These are phyloP conservation scores for Anthracocystis walkeri DNA, from an alignment of 1,284 basidiomycete species.

Conservation along the genomic window DNA sequence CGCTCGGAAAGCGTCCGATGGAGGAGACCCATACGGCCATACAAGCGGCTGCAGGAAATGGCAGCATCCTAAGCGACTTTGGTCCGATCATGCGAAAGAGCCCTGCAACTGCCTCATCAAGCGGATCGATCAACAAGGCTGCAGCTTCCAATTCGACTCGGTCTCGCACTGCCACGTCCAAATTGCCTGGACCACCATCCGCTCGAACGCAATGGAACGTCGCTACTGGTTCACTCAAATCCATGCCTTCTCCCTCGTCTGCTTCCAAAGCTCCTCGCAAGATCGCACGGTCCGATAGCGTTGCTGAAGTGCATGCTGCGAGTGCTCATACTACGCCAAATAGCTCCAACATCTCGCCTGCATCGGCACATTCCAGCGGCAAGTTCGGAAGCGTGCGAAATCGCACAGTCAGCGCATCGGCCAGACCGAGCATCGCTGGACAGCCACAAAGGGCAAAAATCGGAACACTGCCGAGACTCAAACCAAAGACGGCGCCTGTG, in stretches of 20 bases:
- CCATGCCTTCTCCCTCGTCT: conserved; percentile 18
- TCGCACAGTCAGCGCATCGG: conserved; percentile 14
- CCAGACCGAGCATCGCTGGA: conserved; percentile 2
- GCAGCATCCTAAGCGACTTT: conserved; percentile 36
- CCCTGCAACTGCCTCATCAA: not conserved
- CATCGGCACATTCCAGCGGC: conserved; percentile 6
- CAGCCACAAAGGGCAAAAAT: conserved; percentile 27
- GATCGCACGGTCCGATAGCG: conserved; percentile 27
- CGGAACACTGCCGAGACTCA: conserved; percentile 31
- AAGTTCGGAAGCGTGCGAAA: conserved; percentile 9
- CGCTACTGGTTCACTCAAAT: conserved; percentile 9
- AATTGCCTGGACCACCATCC: conserved; percentile 40
- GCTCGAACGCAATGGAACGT: conserved; percentile 24
- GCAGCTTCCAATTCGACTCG: not conserved
- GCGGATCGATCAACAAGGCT: not conserved
- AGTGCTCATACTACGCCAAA: not conserved
- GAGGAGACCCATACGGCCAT: conserved; percentile 2
- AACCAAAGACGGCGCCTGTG: conserved; percentile 11
- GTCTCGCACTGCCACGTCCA: conserved; percentile 8
- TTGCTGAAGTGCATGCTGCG: conserved; percentile 27
- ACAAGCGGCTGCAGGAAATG: not conserved
- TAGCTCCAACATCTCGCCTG: not conserved
- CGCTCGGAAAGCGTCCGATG: conserved; percentile 31
- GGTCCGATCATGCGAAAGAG: conserved; percentile 18
- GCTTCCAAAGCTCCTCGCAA: conserved; percentile 27